Percentiles rank a stretch among this genome's conserved stretches.
Evolutionary conservation across 2,329 filamentous ascomycete genomes (phyloP).

Genomic region (Xylaria sp.): DNA sequence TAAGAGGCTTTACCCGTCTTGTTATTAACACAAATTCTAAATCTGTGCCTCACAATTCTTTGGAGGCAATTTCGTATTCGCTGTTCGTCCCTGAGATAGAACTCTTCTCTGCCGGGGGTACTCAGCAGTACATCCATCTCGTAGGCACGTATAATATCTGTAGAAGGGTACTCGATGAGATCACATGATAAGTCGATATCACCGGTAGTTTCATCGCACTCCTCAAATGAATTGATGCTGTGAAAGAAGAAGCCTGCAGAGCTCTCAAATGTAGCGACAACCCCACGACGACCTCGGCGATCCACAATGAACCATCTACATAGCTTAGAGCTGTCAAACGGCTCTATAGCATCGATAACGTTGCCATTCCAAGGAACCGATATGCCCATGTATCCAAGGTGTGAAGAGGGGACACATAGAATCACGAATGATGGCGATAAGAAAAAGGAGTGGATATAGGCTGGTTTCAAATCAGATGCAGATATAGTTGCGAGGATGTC

Average conservation of each 20-base stretch:
- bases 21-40: constrained; percentile 50
- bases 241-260: constrained; percentile 83
- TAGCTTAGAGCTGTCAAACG: constrained; percentile 66
- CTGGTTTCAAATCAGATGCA: constrained; percentile 60
- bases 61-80: constrained; percentile 52
- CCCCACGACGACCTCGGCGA: constrained; percentile 67
- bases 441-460: constrained; percentile 88
- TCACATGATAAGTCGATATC: constrained; percentile 71
- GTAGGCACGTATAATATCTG: constrained; percentile 72
- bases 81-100: constrained; percentile 57
- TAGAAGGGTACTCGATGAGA: constrained; percentile 69
- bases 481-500: constrained; percentile 76
- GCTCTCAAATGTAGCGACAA: constrained; percentile 76
- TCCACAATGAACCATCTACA: constrained; percentile 82
- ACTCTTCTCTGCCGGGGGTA: constrained; percentile 58
- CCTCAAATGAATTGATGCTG: constrained; percentile 80
- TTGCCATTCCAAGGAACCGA: constrained; percentile 73
- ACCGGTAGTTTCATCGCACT: constrained; percentile 55
- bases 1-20: constrained; percentile 1
- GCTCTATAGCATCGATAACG: constrained; percentile 73
- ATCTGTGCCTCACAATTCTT: constrained; percentile 58
- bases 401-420: constrained; percentile 77
- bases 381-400: constrained; percentile 67
- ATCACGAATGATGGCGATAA: constrained; percentile 77
- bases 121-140: constrained; percentile 76